phyloP scores from a whole-genome alignment of 2,329 filamentous ascomycete species.

The Fusarium tuaranense region DNA sequence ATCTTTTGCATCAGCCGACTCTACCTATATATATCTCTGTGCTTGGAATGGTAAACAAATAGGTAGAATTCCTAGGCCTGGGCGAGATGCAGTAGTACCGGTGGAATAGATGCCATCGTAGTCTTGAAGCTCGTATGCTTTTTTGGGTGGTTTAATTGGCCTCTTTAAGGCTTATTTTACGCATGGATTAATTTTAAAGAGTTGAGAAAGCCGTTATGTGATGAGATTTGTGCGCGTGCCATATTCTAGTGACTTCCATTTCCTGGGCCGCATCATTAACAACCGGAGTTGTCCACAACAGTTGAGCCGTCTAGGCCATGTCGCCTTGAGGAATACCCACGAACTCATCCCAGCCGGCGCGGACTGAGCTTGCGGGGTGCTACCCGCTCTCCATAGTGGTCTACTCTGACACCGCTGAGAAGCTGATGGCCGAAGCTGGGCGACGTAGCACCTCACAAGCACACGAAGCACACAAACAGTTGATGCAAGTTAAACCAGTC shows the following conservation, averaged over 20 bases:
- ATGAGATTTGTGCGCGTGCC: background rate
- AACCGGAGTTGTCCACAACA: too few species aligned
- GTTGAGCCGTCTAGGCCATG: too few species aligned
- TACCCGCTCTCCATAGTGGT: too few species aligned
- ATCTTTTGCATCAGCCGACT: background rate
- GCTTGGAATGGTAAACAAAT: background rate
- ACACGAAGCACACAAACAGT: background rate
- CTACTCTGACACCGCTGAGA: too few species aligned
- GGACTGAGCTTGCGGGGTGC: too few species aligned
- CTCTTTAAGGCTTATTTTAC: background rate
- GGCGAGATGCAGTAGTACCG: background rate
- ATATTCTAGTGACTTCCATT: background rate
- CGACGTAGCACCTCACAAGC: too few species aligned
- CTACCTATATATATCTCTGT: background rate
- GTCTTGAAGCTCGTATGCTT: background rate
- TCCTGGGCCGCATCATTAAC: too few species aligned
- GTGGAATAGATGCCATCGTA: background rate
- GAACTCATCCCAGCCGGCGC: too few species aligned
- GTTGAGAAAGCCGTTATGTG: fast-evolving
- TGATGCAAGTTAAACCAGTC: background rate
- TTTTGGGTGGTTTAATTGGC: background rate
- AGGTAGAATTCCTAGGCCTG: background rate
- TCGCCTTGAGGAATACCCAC: too few species aligned
- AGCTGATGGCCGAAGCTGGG: too few species aligned
- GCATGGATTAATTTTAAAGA: background rate